Evolutionary conservation across 1,139 yeast genomes (phyloP).

Genomic region (Pichia inconspicua): DNA sequence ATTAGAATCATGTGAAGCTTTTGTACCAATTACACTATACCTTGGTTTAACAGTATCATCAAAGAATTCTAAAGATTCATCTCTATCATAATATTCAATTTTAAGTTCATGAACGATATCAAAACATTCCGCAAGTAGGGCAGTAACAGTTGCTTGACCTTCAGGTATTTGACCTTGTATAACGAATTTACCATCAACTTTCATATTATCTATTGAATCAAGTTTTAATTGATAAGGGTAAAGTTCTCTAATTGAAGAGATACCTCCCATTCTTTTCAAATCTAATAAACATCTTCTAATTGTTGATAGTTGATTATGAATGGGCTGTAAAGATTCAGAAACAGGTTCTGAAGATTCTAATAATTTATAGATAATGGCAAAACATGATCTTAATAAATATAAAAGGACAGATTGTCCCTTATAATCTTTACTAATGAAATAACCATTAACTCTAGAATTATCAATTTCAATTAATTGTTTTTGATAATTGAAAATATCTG

Average conservation of each 20-base stretch:
- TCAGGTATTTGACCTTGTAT: constrained; percentile 87
- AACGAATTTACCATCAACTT: constrained; percentile 86
- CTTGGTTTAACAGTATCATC: constrained; percentile 17
- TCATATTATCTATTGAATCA: constrained; percentile 77
- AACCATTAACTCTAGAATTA: constrained; percentile 53
- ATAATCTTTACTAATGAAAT: constrained; percentile 36
- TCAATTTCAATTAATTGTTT: constrained; percentile 66
- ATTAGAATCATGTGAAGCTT: constrained; percentile 26
- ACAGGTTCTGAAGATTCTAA: constrained; percentile 93
- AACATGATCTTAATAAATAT: constrained; percentile 80
- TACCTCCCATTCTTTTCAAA: constrained; percentile 86
- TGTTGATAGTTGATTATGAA: constrained; percentile 87
- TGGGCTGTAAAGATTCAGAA: constrained; percentile 82
- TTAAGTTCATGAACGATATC: constrained; percentile 87
- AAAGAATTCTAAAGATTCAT: constrained; percentile 22
- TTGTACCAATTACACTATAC: constrained; percentile 25
- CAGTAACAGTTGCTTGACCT: constrained; percentile 91
- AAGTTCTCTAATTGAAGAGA: constrained; percentile 75
- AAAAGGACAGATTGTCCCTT: constrained; percentile 62
- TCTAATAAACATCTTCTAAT: constrained; percentile 85
- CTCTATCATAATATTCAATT: constrained; percentile 68
- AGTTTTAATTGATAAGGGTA: constrained; percentile 94
- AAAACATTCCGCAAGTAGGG: constrained; percentile 86
- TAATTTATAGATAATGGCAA: constrained; percentile 79
- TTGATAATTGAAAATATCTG: constrained; percentile 82